Base-by-base conservation (phyloP, 192 early-diverging fungal genomes). In the Backusella tarrabulga region DNA sequence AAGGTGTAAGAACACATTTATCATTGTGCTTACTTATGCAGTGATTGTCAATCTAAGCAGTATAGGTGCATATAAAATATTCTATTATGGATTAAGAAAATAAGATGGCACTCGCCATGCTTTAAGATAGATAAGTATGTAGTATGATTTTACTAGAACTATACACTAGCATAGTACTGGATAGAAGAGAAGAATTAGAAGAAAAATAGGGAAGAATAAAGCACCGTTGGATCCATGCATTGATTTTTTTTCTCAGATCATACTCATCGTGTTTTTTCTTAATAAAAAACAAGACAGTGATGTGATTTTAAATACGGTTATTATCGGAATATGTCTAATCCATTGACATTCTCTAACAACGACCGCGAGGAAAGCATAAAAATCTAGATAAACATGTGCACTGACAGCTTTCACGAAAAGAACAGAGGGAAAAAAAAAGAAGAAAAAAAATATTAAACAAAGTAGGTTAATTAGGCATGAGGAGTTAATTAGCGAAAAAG, bases 371-470 rank as follows among this genome's bases (percentile, higher is more conserved):
- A 56, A 56, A 56, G 9, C 21, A 63, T 3, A 32, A 3, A 29
- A 63, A 29, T 29, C 12, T 63, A 63, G 26, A 63, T 56, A 50
- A n/a, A 63, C 56, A 63, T 63, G 26, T 63, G 56, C 23, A 63
- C 23, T 63, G 56, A 29, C 56, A 63, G 56, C 0, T 63, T 63
- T 63, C 56, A 63, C 56, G 56, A 63, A 63, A 60, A 63, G 56
- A 63, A 63, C 17, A 63, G 7, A 60, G 17, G 23, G 54, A 21
- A 56, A 26, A 7, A 4, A 60, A 60, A 26, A 29, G 26, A 29
- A 56, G 52, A 21, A 21, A 26, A 8, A 4, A 60, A 60, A 14
- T 60, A 60, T 60, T 60, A 60, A 60, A 26, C 56, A 21, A 56
- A 60, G 56, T 60, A 26, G 56, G 23, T 23, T 60, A 60, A 60